Evolutionary conservation across 2,329 filamentous ascomycete genomes (phyloP), one percentile per base, ranked within the genome.

Genomic region (Penicillium hordei): DNA sequence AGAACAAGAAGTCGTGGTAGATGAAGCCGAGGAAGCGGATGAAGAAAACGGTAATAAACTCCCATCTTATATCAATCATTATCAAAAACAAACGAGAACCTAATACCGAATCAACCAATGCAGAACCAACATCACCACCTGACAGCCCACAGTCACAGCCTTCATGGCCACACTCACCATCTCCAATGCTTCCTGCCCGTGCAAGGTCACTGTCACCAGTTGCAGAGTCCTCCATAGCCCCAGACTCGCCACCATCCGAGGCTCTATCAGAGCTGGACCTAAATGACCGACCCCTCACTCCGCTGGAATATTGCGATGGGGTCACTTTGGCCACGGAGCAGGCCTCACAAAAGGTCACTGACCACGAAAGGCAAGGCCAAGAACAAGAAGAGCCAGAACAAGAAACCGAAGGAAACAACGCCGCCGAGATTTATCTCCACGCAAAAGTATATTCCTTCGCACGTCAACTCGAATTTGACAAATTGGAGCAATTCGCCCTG

Each of bases 381-480:
- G 12, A 21, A 0, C 19, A 44, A 38, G 53, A 34, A 42, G 52
- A 55, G 29, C 27, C 19, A 29, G 27, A 40, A 17, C 46, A 34
- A 39, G 40, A 52, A 51, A 13, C 12, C 15, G 33, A 56, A 9
- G 52, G n/a, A 12, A 25, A 19, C 6, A 27, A 17, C 1, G 33
- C 42, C 0, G 38, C 31, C 2, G 54, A 56, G 25, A 52, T 56
- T 12, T 39, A 56, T 31, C 33, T 59, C 12, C 57, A 59, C 19
- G 43, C 57, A 0, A 52, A 57, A 19, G 33, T 59, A 3, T 59
- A 59, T 13, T 59, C 33, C n/a, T 57, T 59, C 13, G 55, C 55
- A 9, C 4, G 25, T 12, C 53, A 57, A 19, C 43, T 42, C 2
- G 19, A 43, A 1, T 57, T 59, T 8, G 38, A 7, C 1, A 59